phyloP scores from a whole-genome alignment of 345 rosid genomes.

The Corymbia maculata region DNA sequence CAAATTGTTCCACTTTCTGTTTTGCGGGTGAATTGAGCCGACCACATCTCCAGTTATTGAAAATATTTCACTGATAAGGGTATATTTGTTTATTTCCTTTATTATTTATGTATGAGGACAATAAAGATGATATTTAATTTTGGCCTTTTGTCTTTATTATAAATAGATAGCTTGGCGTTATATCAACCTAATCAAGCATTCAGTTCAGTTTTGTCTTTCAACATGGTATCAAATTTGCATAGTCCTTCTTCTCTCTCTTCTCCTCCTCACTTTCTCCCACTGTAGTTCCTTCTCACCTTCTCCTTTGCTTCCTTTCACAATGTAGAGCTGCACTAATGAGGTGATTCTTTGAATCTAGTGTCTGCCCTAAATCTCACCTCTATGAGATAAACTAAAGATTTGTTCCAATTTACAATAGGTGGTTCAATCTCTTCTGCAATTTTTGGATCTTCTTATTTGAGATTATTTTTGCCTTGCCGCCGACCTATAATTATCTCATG shows the following conservation, averaged over 20 bases:
- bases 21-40: no score
- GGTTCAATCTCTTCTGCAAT: not conserved
- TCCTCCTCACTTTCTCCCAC: not conserved
- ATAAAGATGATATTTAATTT: not conserved
- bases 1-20: no score
- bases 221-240: not conserved
- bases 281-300: not conserved
- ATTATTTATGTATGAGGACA: not conserved
- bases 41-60: no score
- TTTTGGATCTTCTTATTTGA: not conserved
- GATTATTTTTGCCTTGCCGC: not conserved
- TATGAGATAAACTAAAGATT: not conserved
- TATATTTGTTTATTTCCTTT: not conserved
- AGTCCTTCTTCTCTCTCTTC: not conserved
- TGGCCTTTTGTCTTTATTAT: not conserved
- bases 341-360: not conserved
- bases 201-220: not conserved
- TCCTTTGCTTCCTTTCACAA: not conserved
- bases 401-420: not conserved
- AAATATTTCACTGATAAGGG: not conserved
- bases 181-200: not conserved
- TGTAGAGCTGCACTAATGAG: not conserved
- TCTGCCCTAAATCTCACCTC: not conserved
- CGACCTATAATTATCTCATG: not conserved
- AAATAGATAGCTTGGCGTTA: not conserved